Conservation (phyloP, 345 rosid species). For the Sisymbrium altissimum region DNA sequence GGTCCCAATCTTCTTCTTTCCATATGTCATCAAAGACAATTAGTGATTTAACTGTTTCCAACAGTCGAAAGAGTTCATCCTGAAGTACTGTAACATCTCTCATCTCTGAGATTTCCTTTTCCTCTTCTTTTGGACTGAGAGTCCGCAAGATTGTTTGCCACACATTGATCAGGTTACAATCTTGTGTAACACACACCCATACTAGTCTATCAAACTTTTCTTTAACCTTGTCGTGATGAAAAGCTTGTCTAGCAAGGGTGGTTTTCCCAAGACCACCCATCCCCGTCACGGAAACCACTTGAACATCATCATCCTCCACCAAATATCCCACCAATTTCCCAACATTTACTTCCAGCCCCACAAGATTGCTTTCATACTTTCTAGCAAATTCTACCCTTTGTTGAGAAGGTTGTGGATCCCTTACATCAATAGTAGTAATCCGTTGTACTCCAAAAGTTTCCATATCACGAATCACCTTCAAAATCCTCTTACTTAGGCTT, state of each 20-base stretch:
- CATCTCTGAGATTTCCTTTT: constrained; percentile 18
- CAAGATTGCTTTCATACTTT: constrained; percentile 21
- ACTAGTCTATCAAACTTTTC: constrained; percentile 22
- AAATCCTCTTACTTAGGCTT: background rate
- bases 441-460: too few relatives aligned
- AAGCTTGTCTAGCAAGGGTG: constrained; percentile 30
- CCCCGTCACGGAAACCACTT: constrained; percentile 35
- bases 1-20: constrained; percentile 31
- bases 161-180: constrained; percentile 11
- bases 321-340: constrained; percentile 7
- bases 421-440: too few relatives aligned
- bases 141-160: constrained; percentile 33
- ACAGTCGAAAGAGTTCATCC: background rate
- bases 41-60: constrained; percentile 29
- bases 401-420: too few relatives aligned
- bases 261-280: constrained; percentile 57
- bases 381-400: too few relatives aligned
- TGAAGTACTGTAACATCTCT: constrained; percentile 18
- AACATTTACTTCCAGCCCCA: constrained; percentile 37
- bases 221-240: constrained; percentile 18
- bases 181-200: constrained; percentile 40
- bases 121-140: constrained; percentile 20
- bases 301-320: background rate
- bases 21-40: constrained; percentile 47
- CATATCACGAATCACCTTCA: too few relatives aligned